Conservation (phyloP, 2,329 filamentous ascomycete species). For the Ophiostoma ips region DNA sequence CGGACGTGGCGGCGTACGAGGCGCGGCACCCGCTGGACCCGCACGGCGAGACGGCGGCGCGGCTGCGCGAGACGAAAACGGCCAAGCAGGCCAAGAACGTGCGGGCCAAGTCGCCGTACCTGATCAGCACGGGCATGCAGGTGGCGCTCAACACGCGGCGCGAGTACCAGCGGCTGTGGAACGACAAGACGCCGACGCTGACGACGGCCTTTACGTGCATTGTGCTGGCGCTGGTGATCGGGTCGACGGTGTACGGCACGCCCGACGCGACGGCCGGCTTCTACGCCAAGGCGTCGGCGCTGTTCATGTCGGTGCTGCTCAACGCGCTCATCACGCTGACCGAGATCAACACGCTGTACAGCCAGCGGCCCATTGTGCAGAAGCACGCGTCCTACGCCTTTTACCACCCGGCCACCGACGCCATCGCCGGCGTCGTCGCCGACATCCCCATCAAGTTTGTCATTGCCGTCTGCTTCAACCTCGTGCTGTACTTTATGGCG, state of each 20-base stretch:
- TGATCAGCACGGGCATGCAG: slow-evolving; percentile 43
- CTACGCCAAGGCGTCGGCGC: slow-evolving; percentile 52
- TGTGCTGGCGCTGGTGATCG: slow-evolving; percentile 27
- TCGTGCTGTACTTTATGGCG: slow-evolving; percentile 76
- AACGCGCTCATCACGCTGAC: slow-evolving; percentile 71
- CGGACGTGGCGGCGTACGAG: slow-evolving; percentile 43
- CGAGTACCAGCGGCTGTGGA: slow-evolving; percentile 67
- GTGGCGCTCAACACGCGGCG: slow-evolving; percentile 42
- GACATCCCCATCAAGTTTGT: slow-evolving; percentile 71
- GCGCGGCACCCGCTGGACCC: slow-evolving; percentile 27
- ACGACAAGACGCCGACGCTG: slow-evolving; percentile 59
- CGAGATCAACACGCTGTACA: slow-evolving; percentile 75
- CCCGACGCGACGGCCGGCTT: slow-evolving; percentile 24
- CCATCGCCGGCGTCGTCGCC: slow-evolving; percentile 71
- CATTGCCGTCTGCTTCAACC: slow-evolving; percentile 65
- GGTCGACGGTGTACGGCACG: slow-evolving; percentile 11
- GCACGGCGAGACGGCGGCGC: slow-evolving; percentile 26
- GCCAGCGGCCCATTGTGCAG: slow-evolving; percentile 82
- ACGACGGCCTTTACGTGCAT: slow-evolving; percentile 72
- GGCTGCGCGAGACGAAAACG: slow-evolving; percentile 34
- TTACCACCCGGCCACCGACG: slow-evolving; percentile 80
- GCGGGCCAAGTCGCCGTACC: slow-evolving; percentile 43
- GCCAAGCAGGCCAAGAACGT: slow-evolving; percentile 39
- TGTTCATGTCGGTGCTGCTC: slow-evolving; percentile 80
- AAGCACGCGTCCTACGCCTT: slow-evolving; percentile 78